Evolutionary conservation across 306 rosid genomes (phyloP).

Genomic region (Gleditsia sinensis): DNA sequence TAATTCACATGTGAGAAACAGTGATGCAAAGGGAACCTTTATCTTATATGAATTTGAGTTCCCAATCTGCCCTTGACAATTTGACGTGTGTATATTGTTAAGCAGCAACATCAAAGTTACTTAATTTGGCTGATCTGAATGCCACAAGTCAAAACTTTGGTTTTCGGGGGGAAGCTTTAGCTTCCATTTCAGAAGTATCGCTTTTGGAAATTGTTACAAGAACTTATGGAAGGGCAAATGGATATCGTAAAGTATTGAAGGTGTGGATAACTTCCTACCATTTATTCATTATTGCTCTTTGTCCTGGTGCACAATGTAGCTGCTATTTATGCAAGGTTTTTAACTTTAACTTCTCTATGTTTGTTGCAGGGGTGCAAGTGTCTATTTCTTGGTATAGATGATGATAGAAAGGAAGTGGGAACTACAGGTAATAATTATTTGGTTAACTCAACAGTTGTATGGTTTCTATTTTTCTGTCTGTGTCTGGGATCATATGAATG

Average conservation of each 20-base stretch:
- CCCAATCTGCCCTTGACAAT: slow-evolving; percentile 33
- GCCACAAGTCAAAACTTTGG: slow-evolving; percentile 64
- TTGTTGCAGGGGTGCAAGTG: slow-evolving; percentile 81
- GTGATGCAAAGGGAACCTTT: slow-evolving; percentile 7
- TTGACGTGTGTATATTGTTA: slow-evolving; percentile 26
- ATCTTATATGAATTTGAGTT: slow-evolving; percentile 29
- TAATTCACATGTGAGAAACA: neutral
- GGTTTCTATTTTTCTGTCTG: slow-evolving; percentile 10
- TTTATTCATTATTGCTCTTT: slow-evolving; percentile 15
- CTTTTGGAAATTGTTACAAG: slow-evolving; percentile 83
- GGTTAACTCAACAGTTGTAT: slow-evolving; percentile 4
- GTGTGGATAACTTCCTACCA: slow-evolving; percentile 38
- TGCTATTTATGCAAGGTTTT: slow-evolving; percentile 40
- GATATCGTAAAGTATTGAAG: slow-evolving; percentile 87
- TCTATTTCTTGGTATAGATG: slow-evolving; percentile 78
- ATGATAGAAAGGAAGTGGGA: slow-evolving; percentile 83
- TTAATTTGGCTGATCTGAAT: slow-evolving; percentile 51
- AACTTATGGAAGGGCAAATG: slow-evolving; percentile 87
- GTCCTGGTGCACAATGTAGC: slow-evolving; percentile 29
- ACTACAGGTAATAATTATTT: slow-evolving; percentile 68
- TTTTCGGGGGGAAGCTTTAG: slow-evolving; percentile 90
- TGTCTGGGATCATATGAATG: slow-evolving; percentile 7
- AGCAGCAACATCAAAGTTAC: slow-evolving; percentile 87
- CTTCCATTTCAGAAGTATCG: slow-evolving; percentile 87
- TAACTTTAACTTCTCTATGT: slow-evolving; percentile 32